These are phyloP conservation scores for Leccinum aurantiacum DNA, from an alignment of 768 basidiomycete genomes.

Conservation along the genomic window DNA sequence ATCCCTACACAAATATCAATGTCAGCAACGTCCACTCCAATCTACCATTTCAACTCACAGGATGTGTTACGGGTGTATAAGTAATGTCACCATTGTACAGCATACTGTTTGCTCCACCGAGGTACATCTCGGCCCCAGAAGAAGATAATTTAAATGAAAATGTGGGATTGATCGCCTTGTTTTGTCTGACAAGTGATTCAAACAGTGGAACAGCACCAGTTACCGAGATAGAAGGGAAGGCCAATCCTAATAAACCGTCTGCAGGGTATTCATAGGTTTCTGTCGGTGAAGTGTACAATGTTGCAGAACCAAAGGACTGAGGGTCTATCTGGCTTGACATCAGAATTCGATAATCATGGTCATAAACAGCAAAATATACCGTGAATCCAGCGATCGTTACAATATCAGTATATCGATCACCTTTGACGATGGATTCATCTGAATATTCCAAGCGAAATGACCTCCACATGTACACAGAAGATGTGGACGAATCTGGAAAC, in stretches of 20 bases:
- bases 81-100: not conserved
- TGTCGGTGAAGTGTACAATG: not conserved
- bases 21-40: not conserved
- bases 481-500: too few relatives aligned
- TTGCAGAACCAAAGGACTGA: not conserved
- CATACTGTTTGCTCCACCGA: not conserved
- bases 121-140: not conserved
- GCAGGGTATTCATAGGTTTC: not conserved
- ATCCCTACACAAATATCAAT: too few relatives aligned
- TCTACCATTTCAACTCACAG: not conserved
- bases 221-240: not conserved
- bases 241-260: not conserved
- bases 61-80: not conserved
- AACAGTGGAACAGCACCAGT: not conserved
- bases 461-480: too few relatives aligned
- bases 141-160: not conserved
- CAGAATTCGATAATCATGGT: not conserved
- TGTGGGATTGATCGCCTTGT: not conserved
- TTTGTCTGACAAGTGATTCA: not conserved
- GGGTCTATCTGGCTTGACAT: not conserved
- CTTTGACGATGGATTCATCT: too few relatives aligned
- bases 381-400: not conserved
- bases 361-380: not conserved
- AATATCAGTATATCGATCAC: too few relatives aligned
- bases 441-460: too few relatives aligned